phyloP scores from a whole-genome alignment of 106 monocot species.

The Dactylorhiza incarnata region DNA sequence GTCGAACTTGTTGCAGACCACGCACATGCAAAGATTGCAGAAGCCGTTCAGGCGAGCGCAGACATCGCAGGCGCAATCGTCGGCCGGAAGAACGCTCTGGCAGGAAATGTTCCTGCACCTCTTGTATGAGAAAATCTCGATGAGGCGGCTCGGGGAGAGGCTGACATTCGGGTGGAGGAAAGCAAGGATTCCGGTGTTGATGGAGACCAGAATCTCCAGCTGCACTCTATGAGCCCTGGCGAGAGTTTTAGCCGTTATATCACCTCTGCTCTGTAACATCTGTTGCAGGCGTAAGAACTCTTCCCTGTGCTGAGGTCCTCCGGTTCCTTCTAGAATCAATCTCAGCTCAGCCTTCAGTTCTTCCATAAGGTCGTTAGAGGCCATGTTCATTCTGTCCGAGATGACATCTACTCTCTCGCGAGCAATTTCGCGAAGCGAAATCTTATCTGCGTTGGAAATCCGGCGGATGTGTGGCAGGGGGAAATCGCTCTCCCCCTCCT shows the following conservation, averaged over 20 bases:
- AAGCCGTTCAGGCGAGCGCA: constrained; percentile 78
- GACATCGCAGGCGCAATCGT: constrained; percentile 77
- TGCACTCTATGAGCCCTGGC: constrained; percentile 66
- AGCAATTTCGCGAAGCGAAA: constrained; percentile 72
- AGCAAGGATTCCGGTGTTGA: constrained; percentile 93
- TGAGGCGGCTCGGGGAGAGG: constrained; percentile 59
- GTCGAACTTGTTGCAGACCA: constrained; percentile 93
- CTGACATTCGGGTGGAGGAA: constrained; percentile 85
- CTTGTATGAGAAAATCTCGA: constrained; percentile 86
- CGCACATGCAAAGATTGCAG: constrained; percentile 98
- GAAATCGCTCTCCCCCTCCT: constrained; percentile 37
- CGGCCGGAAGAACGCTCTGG: constrained; percentile 75
- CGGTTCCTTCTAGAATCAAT: constrained; percentile 74
- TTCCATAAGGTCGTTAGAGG: constrained; percentile 76
- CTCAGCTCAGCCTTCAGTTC: constrained; percentile 82
- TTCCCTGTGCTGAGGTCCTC: constrained; percentile 73
- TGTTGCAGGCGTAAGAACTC: constrained; percentile 81
- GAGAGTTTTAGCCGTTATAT: constrained; percentile 57
- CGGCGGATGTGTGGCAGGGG: constrained; percentile 48
- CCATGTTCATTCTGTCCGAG: constrained; percentile 56
- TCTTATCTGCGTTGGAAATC: constrained; percentile 33
- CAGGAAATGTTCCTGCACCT: constrained; percentile 97
- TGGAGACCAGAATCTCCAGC: constrained; percentile 84
- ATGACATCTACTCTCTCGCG: constrained; percentile 62
- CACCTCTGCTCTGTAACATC: constrained; percentile 60